Evolutionary conservation across 2,329 filamentous ascomycete species (phyloP).

Genomic region (Cadophora malorum): DNA sequence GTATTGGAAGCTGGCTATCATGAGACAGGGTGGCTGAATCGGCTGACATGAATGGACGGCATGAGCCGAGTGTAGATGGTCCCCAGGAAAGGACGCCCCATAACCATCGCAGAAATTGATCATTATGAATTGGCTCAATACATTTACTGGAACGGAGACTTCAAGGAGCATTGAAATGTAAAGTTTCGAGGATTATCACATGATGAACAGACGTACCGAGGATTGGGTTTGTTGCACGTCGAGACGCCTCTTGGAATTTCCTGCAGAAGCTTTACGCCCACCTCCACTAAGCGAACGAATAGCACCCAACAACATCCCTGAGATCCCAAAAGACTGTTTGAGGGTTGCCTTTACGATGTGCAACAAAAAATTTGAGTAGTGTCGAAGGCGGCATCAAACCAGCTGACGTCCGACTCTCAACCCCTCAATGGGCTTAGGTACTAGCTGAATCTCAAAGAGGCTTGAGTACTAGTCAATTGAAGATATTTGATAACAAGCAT

Average conservation of each 20-base stretch:
- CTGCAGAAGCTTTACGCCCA: not conserved
- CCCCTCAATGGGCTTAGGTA: not conserved
- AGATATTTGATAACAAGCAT: too few relatives aligned
- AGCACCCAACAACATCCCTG: not conserved
- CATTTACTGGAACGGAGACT: not conserved
- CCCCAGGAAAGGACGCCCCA: not conserved
- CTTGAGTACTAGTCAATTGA: too few relatives aligned
- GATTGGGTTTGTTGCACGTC: constrained; percentile 8
- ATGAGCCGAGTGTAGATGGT: not conserved
- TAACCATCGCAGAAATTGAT: not conserved
- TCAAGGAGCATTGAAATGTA: not conserved
- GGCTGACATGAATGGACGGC: constrained; percentile 1
- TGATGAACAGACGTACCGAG: not conserved
- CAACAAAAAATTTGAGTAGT: not conserved
- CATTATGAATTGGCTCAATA: not conserved
- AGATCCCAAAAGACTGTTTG: not conserved
- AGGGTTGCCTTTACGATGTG: constrained; percentile 7
- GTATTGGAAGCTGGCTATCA: not conserved
- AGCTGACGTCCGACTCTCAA: not conserved
- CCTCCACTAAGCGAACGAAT: constrained; percentile 4
- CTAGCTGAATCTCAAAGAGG: too few relatives aligned
- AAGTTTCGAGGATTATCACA: not conserved
- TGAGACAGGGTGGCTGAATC: constrained; percentile 9
- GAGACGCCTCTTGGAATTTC: constrained; percentile 9
- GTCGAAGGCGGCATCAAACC: not conserved